A percentile compares a stretch with the other conserved stretches of the same genome.
Evolutionary conservation across 2,329 filamentous ascomycete species (phyloP).

Genomic region (Aureobasidium sp.): DNA sequence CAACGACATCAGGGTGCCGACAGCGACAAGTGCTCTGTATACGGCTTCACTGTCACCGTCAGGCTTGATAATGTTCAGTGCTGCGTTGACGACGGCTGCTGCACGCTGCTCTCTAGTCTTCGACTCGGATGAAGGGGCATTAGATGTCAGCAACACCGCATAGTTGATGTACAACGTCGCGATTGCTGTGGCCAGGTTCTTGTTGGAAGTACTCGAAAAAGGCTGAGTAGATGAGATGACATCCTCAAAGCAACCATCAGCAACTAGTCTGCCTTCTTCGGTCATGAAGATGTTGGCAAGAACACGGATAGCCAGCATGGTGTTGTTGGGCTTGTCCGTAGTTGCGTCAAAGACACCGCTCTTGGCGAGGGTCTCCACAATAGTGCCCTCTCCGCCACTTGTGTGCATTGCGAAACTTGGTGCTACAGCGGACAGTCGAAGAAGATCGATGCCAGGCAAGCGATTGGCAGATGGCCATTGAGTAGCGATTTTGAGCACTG

Average conservation of each 20-base stretch:
- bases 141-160: conserved; percentile 58
- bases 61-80: conserved; percentile 27
- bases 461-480: conserved; percentile 75
- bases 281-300: conserved; percentile 80
- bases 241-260: conserved; percentile 52
- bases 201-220: conserved; percentile 46
- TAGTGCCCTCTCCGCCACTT: conserved; percentile 47
- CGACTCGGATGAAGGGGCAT: conserved; percentile 24
- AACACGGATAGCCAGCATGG: conserved; percentile 77
- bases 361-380: conserved; percentile 54
- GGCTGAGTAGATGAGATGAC: conserved; percentile 58
- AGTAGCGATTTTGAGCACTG: conserved; percentile 59
- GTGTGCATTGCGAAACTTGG: conserved; percentile 58
- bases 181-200: conserved; percentile 72
- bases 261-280: conserved; percentile 56
- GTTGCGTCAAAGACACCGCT: conserved; percentile 52
- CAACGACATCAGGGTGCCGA: conserved; percentile 68
- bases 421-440: conserved; percentile 70
- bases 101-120: conserved; percentile 27
- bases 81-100: conserved; percentile 27
- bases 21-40: conserved; percentile 72
- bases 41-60: conserved; percentile 69
- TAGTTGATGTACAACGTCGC: conserved; percentile 82
- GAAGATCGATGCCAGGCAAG: conserved; percentile 75
- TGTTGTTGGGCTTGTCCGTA: conserved; percentile 63